phyloP scores from a whole-genome alignment of 495 filamentous ascomycete genomes.

The Xylaria intraflava region DNA sequence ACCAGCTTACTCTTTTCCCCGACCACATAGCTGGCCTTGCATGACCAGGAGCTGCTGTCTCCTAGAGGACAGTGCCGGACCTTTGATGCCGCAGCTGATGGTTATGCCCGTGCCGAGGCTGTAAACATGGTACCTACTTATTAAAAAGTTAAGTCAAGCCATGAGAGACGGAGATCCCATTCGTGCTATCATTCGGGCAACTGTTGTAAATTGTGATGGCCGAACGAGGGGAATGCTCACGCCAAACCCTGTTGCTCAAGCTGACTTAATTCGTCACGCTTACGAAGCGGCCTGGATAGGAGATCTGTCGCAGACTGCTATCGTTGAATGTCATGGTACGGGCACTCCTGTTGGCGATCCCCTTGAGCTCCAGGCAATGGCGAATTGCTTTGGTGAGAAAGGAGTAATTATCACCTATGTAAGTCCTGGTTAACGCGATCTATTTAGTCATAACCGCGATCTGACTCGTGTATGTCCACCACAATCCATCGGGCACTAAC shows the following conservation, averaged over 20 bases:
- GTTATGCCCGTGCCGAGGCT: conserved; percentile 26
- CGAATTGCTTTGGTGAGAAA: conserved; percentile 21
- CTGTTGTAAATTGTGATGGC: conserved; percentile 43
- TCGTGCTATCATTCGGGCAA: conserved; percentile 44
- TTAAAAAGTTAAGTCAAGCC: conserved; percentile 46
- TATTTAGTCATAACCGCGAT: too few relatives aligned
- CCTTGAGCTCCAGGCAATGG: conserved; percentile 30
- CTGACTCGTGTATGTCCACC: too few relatives aligned
- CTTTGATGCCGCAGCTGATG: conserved; percentile 31
- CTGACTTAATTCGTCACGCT: conserved; percentile 33
- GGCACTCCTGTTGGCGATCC: conserved; percentile 33
- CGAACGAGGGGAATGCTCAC: conserved; percentile 35
- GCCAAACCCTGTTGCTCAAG: conserved; percentile 41
- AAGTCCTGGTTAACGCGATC: not conserved
- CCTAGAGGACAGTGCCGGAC: conserved; percentile 29
- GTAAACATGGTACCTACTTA: conserved; percentile 26
- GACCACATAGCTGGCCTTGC: conserved; percentile 25
- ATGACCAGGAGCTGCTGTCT: conserved; percentile 28
- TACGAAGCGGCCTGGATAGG: conserved; percentile 37
- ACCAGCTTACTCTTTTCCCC: conserved; percentile 36
- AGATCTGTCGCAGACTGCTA: conserved; percentile 32
- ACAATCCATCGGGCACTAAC: not conserved
- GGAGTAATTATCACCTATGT: conserved; percentile 40
- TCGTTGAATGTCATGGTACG: conserved; percentile 29
- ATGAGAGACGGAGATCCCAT: conserved; percentile 43